A percentile compares a stretch with the other conserved stretches of the same genome.
Conservation (phyloP, 2,329 filamentous ascomycete species). For the Keithomyces neogunnii region DNA sequence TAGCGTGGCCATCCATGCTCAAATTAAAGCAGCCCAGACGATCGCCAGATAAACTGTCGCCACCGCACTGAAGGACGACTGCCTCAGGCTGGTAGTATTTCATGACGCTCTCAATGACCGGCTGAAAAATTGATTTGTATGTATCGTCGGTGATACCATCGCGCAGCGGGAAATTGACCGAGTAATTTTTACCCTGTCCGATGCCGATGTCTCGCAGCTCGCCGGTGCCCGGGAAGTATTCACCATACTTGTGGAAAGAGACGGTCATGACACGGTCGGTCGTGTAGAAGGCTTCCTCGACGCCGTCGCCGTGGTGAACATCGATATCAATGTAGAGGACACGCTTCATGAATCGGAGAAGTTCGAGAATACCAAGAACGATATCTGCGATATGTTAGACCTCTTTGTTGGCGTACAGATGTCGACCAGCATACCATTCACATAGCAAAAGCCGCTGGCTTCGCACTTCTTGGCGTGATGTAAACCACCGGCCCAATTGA, state of each 20-base stretch:
- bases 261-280: conserved; percentile 89
- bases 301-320: conserved; percentile 87
- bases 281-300: conserved; percentile 89
- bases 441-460: conserved; percentile 95
- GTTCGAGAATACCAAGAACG: conserved; percentile 86
- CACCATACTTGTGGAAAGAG: conserved; percentile 94
- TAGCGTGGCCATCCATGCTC: conserved; percentile 91
- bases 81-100: conserved; percentile 82
- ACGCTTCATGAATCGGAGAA: conserved; percentile 81
- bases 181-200: conserved; percentile 80
- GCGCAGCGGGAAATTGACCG: conserved; percentile 83
- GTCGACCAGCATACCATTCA: conserved; percentile 61
- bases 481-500: conserved; percentile 96
- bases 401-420: background rate
- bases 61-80: conserved; percentile 92
- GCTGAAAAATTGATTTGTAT: conserved; percentile 86
- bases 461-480: conserved; percentile 97
- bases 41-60: conserved; percentile 90
- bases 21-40: conserved; percentile 94
- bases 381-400: conserved; percentile 56
- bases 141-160: conserved; percentile 86
- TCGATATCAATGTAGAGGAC: conserved; percentile 98
- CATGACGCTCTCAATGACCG: conserved; percentile 81
- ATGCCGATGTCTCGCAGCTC: conserved; percentile 80
- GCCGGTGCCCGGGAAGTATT: conserved; percentile 90